Conservation (phyloP, 768 basidiomycete species). For the Tulasnella sp. region DNA sequence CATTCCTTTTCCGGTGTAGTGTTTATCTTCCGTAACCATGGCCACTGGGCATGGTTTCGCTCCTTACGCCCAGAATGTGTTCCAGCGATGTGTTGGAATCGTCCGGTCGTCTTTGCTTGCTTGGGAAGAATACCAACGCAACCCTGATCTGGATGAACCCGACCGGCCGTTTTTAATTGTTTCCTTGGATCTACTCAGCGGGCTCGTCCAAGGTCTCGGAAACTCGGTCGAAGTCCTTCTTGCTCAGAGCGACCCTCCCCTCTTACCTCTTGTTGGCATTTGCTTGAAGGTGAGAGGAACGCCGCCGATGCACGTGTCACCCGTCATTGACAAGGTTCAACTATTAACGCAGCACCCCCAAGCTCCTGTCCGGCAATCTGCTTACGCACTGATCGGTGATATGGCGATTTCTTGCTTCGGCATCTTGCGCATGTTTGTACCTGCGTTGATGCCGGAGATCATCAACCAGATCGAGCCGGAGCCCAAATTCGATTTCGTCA, state of each 20-base stretch:
- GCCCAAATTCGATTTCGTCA: slow-evolving; percentile 86
- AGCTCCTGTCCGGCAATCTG: slow-evolving; percentile 88
- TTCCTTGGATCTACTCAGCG: slow-evolving; percentile 90
- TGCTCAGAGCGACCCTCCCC: slow-evolving; percentile 52
- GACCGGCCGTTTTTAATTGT: slow-evolving; percentile 97
- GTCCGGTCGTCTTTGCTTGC: slow-evolving; percentile 71
- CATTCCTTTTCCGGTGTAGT: slow-evolving; percentile 42
- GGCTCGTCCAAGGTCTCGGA: slow-evolving; percentile 87
- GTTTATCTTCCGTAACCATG: slow-evolving; percentile 93
- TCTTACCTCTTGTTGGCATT: slow-evolving; percentile 68
- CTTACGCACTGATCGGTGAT: slow-evolving; percentile 96
- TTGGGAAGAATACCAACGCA: slow-evolving; percentile 79
- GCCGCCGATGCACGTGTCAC: neutral
- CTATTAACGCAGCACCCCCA: slow-evolving; percentile 60
- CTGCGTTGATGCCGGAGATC: slow-evolving; percentile 81
- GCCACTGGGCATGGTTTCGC: slow-evolving; percentile 84
- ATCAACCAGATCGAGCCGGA: slow-evolving; percentile 84
- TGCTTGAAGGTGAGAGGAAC: slow-evolving; percentile 53
- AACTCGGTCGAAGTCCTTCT: slow-evolving; percentile 65
- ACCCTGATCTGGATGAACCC: slow-evolving; percentile 85
- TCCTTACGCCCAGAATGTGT: slow-evolving; percentile 81
- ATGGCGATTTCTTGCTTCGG: slow-evolving; percentile 92
- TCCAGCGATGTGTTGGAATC: slow-evolving; percentile 78
- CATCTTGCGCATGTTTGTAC: slow-evolving; percentile 72
- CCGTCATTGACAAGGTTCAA: slow-evolving; percentile 8